phyloP scores from a whole-genome alignment of 108 stramenopile genomes.

The Nannochloropsis gaditana region DNA sequence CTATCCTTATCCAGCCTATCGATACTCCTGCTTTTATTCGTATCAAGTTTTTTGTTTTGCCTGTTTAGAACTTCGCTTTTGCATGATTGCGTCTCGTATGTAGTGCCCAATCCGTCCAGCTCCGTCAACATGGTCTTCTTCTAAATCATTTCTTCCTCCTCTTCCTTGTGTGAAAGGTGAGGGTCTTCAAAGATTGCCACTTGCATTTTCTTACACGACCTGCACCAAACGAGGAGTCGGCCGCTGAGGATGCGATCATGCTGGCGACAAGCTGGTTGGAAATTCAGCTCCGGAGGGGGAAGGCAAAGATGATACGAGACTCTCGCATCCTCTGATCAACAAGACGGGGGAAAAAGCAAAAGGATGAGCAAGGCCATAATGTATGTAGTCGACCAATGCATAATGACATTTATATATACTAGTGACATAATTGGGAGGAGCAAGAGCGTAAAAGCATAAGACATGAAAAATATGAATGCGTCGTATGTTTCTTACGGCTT shows the following conservation, averaged over 20 bases:
- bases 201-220: background rate
- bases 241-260: background rate
- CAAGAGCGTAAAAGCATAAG: too few relatives aligned
- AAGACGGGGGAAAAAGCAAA: background rate
- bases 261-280: slow-evolving; percentile 13
- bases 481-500: too few relatives aligned
- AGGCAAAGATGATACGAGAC: background rate
- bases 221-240: background rate
- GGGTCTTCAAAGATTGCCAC: slow-evolving; percentile 2
- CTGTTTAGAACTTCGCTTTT: background rate
- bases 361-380: background rate
- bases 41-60: background rate
- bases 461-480: too few relatives aligned
- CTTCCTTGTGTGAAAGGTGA: background rate
- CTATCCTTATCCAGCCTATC: background rate
- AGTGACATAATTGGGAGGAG: too few relatives aligned
- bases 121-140: background rate
- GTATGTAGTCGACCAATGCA: background rate
- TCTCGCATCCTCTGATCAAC: background rate
- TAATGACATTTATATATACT: too few relatives aligned
- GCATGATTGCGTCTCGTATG: background rate
- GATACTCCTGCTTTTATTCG: background rate
- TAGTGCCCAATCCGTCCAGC: background rate
- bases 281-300: background rate
- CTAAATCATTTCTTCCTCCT: background rate